Evolutionary conservation across 768 basidiomycete genomes (phyloP).

Genomic region (Calocybe gangraenosa): DNA sequence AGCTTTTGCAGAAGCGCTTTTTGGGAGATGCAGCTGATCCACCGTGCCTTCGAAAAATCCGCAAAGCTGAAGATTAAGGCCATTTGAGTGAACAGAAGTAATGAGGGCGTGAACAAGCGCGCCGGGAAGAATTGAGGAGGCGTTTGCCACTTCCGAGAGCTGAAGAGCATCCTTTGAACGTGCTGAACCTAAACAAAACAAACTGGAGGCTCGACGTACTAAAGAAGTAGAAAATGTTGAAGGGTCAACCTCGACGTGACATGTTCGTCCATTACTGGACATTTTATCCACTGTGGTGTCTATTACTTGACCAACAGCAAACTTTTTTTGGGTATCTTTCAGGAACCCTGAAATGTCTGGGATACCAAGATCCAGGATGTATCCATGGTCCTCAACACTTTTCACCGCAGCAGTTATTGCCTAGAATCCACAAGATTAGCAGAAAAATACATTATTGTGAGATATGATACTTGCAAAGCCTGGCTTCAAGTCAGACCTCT

Average conservation of each 20-base stretch:
- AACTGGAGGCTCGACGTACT: slow-evolving; percentile 35
- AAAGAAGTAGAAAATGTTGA: slow-evolving; percentile 44
- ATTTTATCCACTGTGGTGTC: slow-evolving; percentile 63
- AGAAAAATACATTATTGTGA: background rate
- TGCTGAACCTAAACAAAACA: background rate
- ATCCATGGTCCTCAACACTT: slow-evolving; percentile 93
- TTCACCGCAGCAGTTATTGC: slow-evolving; percentile 72
- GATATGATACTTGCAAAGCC: slow-evolving; percentile 61
- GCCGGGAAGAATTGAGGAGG: slow-evolving; percentile 84
- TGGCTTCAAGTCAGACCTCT: slow-evolving; percentile 67
- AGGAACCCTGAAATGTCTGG: slow-evolving; percentile 80
- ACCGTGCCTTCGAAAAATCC: slow-evolving; percentile 92
- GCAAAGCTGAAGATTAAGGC: slow-evolving; percentile 83
- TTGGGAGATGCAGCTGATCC: slow-evolving; percentile 72
- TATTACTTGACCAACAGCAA: slow-evolving; percentile 66
- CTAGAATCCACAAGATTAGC: slow-evolving; percentile 34
- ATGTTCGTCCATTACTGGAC: slow-evolving; percentile 75
- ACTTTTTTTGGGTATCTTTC: slow-evolving; percentile 49
- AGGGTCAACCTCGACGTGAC: slow-evolving; percentile 59
- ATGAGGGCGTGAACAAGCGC: slow-evolving; percentile 77
- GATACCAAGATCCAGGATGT: slow-evolving; percentile 82
- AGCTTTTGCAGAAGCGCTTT: slow-evolving; percentile 33
- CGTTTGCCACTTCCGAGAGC: slow-evolving; percentile 75
- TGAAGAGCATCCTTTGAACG: slow-evolving; percentile 21
- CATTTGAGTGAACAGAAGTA: slow-evolving; percentile 67